phyloP scores from a whole-genome alignment of 257 asterid genomes.

The Scutellaria galericulata region DNA sequence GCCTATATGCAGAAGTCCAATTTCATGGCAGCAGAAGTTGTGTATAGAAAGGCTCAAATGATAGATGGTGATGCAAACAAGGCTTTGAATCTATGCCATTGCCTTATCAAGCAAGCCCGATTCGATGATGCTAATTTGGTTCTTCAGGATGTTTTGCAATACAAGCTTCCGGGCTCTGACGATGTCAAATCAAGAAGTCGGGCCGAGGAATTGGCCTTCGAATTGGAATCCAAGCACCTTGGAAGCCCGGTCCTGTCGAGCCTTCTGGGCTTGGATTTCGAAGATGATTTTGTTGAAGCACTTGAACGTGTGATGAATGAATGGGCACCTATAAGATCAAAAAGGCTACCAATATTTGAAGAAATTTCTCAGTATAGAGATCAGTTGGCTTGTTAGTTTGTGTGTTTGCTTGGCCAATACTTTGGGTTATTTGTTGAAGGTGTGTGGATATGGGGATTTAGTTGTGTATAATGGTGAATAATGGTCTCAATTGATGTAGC shows the following conservation, averaged over 20 bases:
- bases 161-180: slow-evolving; percentile 62
- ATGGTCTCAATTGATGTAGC: too few relatives aligned
- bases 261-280: slow-evolving; percentile 47
- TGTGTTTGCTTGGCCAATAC: not conserved
- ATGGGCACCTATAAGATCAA: slow-evolving; percentile 70
- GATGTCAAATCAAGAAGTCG: slow-evolving; percentile 60
- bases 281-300: slow-evolving; percentile 60
- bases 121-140: slow-evolving; percentile 59
- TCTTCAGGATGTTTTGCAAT: slow-evolving; percentile 61
- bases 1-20: slow-evolving; percentile 83
- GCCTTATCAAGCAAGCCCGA: slow-evolving; percentile 66
- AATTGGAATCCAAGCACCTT: slow-evolving; percentile 44
- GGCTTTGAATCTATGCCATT: slow-evolving; percentile 77
- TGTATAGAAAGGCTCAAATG: slow-evolving; percentile 85
- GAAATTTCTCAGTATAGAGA: slow-evolving; percentile 75
- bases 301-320: slow-evolving; percentile 58
- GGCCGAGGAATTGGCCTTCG: slow-evolving; percentile 57
- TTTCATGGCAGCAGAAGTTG: slow-evolving; percentile 78
- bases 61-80: slow-evolving; percentile 83
- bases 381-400: slow-evolving; percentile 74
- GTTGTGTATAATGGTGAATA: not conserved
- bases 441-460: not conserved
- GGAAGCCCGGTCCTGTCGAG: not conserved
- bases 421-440: too few relatives aligned
- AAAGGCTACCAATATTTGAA: slow-evolving; percentile 85